Conservation (phyloP, 2,329 filamentous ascomycete species). For the Pseudodiploospora longispora region DNA sequence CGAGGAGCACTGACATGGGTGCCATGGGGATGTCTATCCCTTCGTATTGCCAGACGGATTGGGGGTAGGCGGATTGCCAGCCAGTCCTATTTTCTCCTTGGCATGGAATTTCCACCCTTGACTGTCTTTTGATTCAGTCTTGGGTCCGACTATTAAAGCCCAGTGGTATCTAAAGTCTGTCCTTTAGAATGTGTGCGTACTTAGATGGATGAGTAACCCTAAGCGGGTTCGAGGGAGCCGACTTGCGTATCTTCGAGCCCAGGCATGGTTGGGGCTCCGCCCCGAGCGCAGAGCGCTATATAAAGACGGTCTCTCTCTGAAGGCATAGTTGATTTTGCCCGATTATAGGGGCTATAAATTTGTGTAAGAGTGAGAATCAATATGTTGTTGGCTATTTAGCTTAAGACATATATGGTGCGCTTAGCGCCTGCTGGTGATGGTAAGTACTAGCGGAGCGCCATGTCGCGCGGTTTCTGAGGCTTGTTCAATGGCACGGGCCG, state of each 20-base stretch:
- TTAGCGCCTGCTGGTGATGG: no score
- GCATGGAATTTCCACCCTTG: conserved; percentile 21
- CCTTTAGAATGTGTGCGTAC: not conserved
- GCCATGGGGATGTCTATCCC: conserved; percentile 12
- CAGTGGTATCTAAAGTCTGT: conserved; percentile 26
- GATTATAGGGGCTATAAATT: no score
- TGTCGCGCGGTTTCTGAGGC: no score
- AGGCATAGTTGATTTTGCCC: not conserved
- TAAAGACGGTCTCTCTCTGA: conserved; percentile 5
- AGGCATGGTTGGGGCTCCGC: not conserved
- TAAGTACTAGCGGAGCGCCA: no score
- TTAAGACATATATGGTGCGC: no score
- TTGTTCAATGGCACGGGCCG: no score
- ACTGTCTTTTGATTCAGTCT: conserved; percentile 15
- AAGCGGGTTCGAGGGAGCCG: not conserved
- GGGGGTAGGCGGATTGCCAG: conserved; percentile 4
- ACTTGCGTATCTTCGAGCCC: conserved; percentile 1
- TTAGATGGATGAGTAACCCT: not conserved
- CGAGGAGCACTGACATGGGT: conserved; percentile 12
- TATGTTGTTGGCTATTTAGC: no score
- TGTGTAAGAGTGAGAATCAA: no score
- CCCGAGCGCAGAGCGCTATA: conserved; percentile 1
- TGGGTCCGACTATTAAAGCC: conserved; percentile 29
- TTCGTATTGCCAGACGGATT: conserved; percentile 18
- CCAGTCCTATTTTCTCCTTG: conserved; percentile 17